phyloP scores from a whole-genome alignment of 371 early-diverging fungal species.

The Rhizomucor miehei region DNA sequence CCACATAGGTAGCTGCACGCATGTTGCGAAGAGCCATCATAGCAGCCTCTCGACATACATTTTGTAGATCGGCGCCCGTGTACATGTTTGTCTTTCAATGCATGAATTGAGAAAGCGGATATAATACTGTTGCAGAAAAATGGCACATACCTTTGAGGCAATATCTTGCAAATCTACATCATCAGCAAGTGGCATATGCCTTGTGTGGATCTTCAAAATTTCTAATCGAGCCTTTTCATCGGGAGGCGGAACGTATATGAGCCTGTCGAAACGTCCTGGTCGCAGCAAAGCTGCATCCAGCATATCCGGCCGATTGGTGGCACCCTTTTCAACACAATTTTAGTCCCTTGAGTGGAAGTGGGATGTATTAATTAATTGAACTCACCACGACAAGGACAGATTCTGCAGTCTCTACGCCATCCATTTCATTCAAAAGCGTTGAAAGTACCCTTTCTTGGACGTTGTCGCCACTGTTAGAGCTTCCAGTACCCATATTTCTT shows the following conservation, averaged over 20 bases:
- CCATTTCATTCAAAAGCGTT: slow-evolving; percentile 96
- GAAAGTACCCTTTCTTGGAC: slow-evolving; percentile 90
- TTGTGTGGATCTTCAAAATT: slow-evolving; percentile 87
- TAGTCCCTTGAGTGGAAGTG: no score
- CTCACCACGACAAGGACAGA: slow-evolving; percentile 78
- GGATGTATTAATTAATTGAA: neutral
- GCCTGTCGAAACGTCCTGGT: slow-evolving; percentile 94
- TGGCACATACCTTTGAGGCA: slow-evolving; percentile 52
- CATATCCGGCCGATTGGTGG: slow-evolving; percentile 98
- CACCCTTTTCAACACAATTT: slow-evolving; percentile 54
- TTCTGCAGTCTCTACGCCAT: slow-evolving; percentile 81
- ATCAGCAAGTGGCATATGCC: slow-evolving; percentile 66
- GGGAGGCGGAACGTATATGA: slow-evolving; percentile 93
- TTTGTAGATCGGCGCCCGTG: slow-evolving; percentile 97
- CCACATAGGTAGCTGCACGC: slow-evolving; percentile 42
- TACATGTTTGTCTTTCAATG: slow-evolving; percentile 71
- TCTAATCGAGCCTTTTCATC: slow-evolving; percentile 74
- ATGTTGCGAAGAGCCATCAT: slow-evolving; percentile 73
- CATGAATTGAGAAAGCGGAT: neutral
- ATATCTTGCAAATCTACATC: slow-evolving; percentile 72
- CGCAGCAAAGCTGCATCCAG: slow-evolving; percentile 93
- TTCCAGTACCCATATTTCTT: slow-evolving; percentile 69
- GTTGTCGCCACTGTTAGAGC: slow-evolving; percentile 65
- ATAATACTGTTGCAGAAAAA: neutral
- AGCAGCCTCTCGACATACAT: slow-evolving; percentile 96